Percentiles rank a stretch among this genome's conserved stretches.
Conservation (phyloP, 106 monocot species). For the Amphibolis antarctica region DNA sequence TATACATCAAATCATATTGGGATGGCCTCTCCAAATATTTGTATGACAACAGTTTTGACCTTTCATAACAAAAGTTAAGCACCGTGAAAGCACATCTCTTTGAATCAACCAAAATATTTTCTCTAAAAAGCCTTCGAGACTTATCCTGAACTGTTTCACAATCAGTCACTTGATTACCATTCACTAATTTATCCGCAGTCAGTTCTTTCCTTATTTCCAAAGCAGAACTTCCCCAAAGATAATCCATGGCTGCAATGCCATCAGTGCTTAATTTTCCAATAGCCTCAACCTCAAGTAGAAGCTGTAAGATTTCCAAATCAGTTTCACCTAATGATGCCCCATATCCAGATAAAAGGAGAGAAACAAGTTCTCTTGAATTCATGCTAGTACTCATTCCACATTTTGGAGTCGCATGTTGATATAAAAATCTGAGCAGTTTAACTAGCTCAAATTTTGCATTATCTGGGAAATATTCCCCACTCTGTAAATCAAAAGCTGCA, state of each 20-base stretch:
- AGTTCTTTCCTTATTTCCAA: conserved; percentile 51
- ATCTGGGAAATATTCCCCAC: conserved; percentile 4
- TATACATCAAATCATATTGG: conserved; percentile 25
- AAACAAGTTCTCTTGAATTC: conserved; percentile 54
- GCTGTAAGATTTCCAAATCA: conserved; percentile 57
- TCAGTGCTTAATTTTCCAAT: conserved; percentile 26
- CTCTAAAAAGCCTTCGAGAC: conserved; percentile 55
- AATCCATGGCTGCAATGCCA: conserved; percentile 56
- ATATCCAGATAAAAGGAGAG: conserved; percentile 72
- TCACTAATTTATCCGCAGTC: conserved; percentile 11
- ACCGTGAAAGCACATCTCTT: conserved; percentile 44
- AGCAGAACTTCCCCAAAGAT: conserved; percentile 64
- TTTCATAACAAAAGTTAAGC: conserved; percentile 48
- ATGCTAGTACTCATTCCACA: conserved; percentile 9
- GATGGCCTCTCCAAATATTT: conserved; percentile 41
- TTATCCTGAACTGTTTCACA: conserved; percentile 31
- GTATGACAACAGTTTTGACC: conserved; percentile 16
- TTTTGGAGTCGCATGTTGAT: conserved; percentile 17
- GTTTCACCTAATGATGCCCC: conserved; percentile 55
- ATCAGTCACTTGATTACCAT: conserved; percentile 9
- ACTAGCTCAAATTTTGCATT: conserved; percentile 56
- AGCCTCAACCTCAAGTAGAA: conserved; percentile 65
- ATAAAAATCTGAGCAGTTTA: conserved; percentile 72
- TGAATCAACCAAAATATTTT: conserved; percentile 69
- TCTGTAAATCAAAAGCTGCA: not conserved